These are phyloP conservation scores for Santalum album DNA, from an alignment of 164 flowering plant genomes.

Conservation along the genomic window DNA sequence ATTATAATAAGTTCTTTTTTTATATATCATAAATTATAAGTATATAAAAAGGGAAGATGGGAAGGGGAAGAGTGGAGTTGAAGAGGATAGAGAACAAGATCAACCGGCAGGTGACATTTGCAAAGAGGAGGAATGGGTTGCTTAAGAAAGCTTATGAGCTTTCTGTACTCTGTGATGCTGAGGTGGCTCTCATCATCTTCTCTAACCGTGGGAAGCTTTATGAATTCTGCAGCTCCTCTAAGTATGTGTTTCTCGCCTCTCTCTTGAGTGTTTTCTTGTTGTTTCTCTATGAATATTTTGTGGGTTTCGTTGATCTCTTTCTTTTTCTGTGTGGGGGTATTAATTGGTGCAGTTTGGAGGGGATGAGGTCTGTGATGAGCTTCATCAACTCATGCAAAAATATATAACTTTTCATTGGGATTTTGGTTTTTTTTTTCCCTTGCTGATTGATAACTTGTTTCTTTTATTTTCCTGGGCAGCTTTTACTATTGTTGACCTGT, in stretches of 20 bases:
- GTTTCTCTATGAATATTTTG: background rate
- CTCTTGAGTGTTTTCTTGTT: background rate
- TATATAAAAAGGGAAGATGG: conserved; percentile 9
- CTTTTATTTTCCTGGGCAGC: too few species aligned
- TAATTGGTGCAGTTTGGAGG: too few species aligned
- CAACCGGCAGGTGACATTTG: conserved; percentile 24
- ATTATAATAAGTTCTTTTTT: too few species aligned
- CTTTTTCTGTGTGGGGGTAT: too few species aligned
- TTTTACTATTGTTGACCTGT: too few species aligned
- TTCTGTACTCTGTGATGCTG: conserved; percentile 21
- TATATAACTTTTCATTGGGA: too few species aligned
- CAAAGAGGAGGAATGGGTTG: conserved; percentile 25
- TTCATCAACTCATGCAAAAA: too few species aligned
- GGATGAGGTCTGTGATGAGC: too few species aligned
- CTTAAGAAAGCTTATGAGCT: conserved; percentile 25
- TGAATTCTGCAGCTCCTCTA: conserved; percentile 16
- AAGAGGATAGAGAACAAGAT: conserved; percentile 30
- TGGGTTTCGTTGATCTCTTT: too few species aligned
- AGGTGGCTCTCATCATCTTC: conserved; percentile 24
- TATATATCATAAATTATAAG: too few species aligned
- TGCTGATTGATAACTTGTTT: too few species aligned
- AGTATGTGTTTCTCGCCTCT: background rate
- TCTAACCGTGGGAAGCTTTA: conserved; percentile 20
- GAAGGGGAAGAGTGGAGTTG: conserved; percentile 27
- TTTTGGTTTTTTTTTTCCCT: too few species aligned